phyloP scores from a whole-genome alignment of 2,329 filamentous ascomycete species.

The Aspergillus sp. region DNA sequence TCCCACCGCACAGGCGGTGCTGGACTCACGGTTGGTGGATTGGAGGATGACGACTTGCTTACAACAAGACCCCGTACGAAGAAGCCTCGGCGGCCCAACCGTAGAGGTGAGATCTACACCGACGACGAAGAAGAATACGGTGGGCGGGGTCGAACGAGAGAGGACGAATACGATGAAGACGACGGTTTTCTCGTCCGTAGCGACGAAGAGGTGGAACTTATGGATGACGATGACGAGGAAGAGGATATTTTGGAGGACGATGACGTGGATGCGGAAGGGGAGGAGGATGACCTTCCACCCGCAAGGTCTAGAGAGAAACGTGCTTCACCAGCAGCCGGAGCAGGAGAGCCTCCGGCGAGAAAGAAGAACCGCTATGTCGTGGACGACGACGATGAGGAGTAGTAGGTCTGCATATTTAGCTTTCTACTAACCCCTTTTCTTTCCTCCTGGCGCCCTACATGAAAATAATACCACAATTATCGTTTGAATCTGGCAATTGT shows the following conservation, averaged over 20 bases:
- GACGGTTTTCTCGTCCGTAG: slow-evolving; percentile 72
- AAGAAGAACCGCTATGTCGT: slow-evolving; percentile 55
- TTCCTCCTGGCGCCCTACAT: not conserved
- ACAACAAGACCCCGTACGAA: slow-evolving; percentile 46
- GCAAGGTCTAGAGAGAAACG: slow-evolving; percentile 35
- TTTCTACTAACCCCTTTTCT: slow-evolving; percentile 10
- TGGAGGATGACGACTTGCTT: slow-evolving; percentile 62
- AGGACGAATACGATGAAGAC: slow-evolving; percentile 82
- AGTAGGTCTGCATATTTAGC: slow-evolving; percentile 19
- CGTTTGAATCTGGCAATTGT: slow-evolving; percentile 6
- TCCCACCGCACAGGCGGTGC: slow-evolving; percentile 50
- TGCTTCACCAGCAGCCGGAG: slow-evolving; percentile 25
- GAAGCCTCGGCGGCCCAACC: slow-evolving; percentile 46
- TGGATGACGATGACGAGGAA: slow-evolving; percentile 50
- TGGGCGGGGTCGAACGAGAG: slow-evolving; percentile 57
- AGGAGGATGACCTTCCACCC: slow-evolving; percentile 40
- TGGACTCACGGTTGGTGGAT: slow-evolving; percentile 59
- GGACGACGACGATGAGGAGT: slow-evolving; percentile 55
- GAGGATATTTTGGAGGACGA: slow-evolving; percentile 49
- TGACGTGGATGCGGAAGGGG: slow-evolving; percentile 52
- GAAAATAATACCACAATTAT: slow-evolving; percentile 18
- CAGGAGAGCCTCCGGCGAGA: slow-evolving; percentile 43
- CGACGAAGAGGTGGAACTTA: slow-evolving; percentile 54
- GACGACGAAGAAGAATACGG: slow-evolving; percentile 55
- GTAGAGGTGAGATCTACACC: slow-evolving; percentile 54